A percentile compares a stretch with the other conserved stretches of the same genome.
Evolutionary conservation across 169 alveolate genomes (phyloP).

Genomic region (Cryptosporidium canis): DNA sequence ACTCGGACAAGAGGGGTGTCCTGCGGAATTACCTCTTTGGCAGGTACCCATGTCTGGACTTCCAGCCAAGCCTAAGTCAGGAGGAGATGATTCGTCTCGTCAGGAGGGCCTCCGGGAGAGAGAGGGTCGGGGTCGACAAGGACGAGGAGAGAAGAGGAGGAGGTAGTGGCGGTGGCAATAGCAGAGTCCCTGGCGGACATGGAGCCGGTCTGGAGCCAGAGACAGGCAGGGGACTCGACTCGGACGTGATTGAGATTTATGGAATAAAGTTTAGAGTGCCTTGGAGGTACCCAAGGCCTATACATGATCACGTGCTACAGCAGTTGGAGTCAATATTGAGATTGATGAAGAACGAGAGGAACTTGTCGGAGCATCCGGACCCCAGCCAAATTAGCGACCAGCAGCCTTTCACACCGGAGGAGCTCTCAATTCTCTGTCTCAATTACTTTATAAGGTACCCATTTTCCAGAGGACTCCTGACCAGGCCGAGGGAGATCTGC

Average conservation of each 20-base stretch:
- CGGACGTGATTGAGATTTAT: neutral
- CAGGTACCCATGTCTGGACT: neutral
- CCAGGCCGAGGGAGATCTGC: neutral
- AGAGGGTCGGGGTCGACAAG: neutral
- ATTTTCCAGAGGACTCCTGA: constrained; percentile 13
- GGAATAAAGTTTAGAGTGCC: constrained; percentile 8
- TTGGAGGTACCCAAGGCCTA: constrained; percentile 40
- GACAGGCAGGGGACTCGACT: neutral
- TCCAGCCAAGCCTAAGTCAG: neutral
- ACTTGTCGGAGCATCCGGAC: constrained; percentile 42
- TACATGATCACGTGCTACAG: constrained; percentile 22
- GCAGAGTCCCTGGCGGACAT: neutral
- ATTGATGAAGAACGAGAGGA: constrained; percentile 12
- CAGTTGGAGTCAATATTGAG: constrained; percentile 12
- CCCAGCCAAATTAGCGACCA: neutral
- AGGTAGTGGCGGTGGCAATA: neutral
- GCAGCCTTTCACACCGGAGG: constrained; percentile 1
- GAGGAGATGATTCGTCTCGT: neutral
- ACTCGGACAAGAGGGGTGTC: neutral
- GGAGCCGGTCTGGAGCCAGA: neutral
- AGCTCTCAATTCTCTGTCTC: constrained; percentile 4
- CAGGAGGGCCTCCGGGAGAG: neutral
- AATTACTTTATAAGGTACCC: constrained; percentile 47
- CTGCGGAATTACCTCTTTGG: neutral
- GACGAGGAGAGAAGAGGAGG: neutral